A percentile compares a stretch with the other conserved stretches of the same genome.
These are phyloP conservation scores for Pinus tabuliformis DNA, from an alignment of 75 land plant genomes.

Conservation along the genomic window DNA sequence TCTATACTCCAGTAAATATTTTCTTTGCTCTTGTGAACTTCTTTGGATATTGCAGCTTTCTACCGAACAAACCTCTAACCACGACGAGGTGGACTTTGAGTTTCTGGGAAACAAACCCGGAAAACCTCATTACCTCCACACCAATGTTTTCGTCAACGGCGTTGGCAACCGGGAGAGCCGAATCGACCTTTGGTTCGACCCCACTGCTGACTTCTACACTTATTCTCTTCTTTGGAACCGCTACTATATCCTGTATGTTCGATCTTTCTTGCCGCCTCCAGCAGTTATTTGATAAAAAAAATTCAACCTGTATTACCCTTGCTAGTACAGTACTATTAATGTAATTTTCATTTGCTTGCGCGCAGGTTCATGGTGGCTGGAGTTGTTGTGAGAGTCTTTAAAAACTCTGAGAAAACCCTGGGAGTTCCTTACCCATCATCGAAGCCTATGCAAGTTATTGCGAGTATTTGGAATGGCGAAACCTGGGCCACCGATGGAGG, in stretches of 20 bases:
- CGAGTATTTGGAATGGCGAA: conserved; percentile 44
- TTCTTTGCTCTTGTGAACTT: no score
- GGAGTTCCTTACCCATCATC: conserved; percentile 26
- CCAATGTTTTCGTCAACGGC: conserved; percentile 16
- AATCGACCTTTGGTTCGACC: conserved; percentile 21
- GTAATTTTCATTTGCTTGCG: neutral
- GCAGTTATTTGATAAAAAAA: no score
- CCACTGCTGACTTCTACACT: conserved; percentile 16
- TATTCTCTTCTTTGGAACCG: conserved; percentile 18
- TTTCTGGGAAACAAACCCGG: conserved; percentile 20
- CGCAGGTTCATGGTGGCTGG: conserved; percentile 13
- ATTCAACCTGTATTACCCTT: no score
- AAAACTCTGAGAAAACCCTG: conserved; percentile 1
- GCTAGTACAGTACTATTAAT: no score
- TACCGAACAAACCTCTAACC: neutral
- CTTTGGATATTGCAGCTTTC: no score
- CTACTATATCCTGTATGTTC: conserved; percentile 12
- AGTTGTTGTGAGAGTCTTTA: conserved; percentile 10
- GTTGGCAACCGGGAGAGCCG: conserved; percentile 15
- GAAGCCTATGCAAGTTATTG: conserved; percentile 30
- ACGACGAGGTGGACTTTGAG: conserved; percentile 33
- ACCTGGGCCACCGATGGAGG: conserved; percentile 45
- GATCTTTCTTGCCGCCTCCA: no score
- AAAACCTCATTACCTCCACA: conserved; percentile 14
- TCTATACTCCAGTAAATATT: no score